Percentiles rank a stretch among this genome's conserved stretches.
phyloP scores from a whole-genome alignment of 1,139 yeast genomes.

The Saccharomyces hybrid region DNA sequence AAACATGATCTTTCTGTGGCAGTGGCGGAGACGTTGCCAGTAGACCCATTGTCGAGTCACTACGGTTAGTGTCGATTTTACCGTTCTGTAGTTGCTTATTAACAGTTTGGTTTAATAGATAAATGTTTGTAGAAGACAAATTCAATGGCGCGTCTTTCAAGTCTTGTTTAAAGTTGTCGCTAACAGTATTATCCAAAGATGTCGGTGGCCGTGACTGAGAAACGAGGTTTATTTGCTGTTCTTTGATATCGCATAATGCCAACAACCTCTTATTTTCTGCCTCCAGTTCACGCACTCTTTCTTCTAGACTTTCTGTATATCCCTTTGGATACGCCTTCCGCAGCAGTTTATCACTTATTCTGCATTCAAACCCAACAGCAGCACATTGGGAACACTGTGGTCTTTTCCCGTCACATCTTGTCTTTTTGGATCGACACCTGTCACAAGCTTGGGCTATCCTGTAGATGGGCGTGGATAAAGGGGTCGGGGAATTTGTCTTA shows the following conservation, averaged over 20 bases:
- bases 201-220: slow-evolving; percentile 7
- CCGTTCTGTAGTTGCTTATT: slow-evolving; percentile 5
- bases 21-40: slow-evolving; percentile 15
- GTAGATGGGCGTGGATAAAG: slow-evolving; percentile 34
- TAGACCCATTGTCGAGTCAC: neutral
- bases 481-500: slow-evolving; percentile 3
- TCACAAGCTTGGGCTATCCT: slow-evolving; percentile 77
- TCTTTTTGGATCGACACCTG: slow-evolving; percentile 72
- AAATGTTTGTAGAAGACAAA: slow-evolving; percentile 31
- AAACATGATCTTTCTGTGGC: slow-evolving; percentile 37
- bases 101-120: slow-evolving; percentile 23
- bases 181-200: neutral
- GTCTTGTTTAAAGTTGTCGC: neutral
- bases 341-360: slow-evolving; percentile 61
- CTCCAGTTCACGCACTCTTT: slow-evolving; percentile 55
- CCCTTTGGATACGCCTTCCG: slow-evolving; percentile 69
- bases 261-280: slow-evolving; percentile 45
- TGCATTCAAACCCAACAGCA: slow-evolving; percentile 64
- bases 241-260: slow-evolving; percentile 50
- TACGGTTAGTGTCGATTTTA: neutral
- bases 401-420: slow-evolving; percentile 33
- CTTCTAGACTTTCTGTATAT: slow-evolving; percentile 61
- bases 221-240: slow-evolving; percentile 45
- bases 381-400: slow-evolving; percentile 57
- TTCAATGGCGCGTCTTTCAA: slow-evolving; percentile 7